Evolutionary conservation across 495 filamentous ascomycete genomes (phyloP).

Genomic region (Aspergillus ostianus): DNA sequence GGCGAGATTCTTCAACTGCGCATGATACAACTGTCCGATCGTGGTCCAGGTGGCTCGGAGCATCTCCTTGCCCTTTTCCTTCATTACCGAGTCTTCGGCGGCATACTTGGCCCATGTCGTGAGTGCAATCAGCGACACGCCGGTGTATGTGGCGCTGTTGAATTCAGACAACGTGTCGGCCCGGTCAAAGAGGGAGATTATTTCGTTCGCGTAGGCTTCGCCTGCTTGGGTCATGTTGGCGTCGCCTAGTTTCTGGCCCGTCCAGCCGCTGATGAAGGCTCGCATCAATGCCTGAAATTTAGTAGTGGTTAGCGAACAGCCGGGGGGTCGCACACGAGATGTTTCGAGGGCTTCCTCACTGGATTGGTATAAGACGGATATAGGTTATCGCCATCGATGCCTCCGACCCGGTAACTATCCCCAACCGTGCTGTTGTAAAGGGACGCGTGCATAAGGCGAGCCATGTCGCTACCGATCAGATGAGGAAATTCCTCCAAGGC

Average conservation of each 20-base stretch:
- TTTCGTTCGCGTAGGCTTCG: conserved; percentile 31
- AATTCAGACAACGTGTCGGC: conserved; percentile 41
- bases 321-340: too few species aligned
- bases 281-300: conserved; percentile 31
- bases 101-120: conserved; percentile 42
- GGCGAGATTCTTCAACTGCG: conserved; percentile 38
- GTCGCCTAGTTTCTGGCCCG: conserved; percentile 32
- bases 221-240: conserved; percentile 37
- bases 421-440: conserved; percentile 37
- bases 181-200: conserved; percentile 39
- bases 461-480: conserved; percentile 27
- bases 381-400: conserved; percentile 42
- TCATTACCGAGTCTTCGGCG: conserved; percentile 26
- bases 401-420: conserved; percentile 42
- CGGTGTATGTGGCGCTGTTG: conserved; percentile 43
- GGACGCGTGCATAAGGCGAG: conserved; percentile 29
- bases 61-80: conserved; percentile 27
- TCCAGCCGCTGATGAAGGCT: conserved; percentile 36
- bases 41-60: conserved; percentile 33
- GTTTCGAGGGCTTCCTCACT: background rate
- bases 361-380: conserved; percentile 43
- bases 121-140: conserved; percentile 41
- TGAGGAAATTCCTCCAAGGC: conserved; percentile 37
- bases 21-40: conserved; percentile 32
- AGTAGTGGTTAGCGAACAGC: background rate